Evolutionary conservation across 441 rosid species (phyloP).

Genomic region (Arabidopsis hybrid): DNA sequence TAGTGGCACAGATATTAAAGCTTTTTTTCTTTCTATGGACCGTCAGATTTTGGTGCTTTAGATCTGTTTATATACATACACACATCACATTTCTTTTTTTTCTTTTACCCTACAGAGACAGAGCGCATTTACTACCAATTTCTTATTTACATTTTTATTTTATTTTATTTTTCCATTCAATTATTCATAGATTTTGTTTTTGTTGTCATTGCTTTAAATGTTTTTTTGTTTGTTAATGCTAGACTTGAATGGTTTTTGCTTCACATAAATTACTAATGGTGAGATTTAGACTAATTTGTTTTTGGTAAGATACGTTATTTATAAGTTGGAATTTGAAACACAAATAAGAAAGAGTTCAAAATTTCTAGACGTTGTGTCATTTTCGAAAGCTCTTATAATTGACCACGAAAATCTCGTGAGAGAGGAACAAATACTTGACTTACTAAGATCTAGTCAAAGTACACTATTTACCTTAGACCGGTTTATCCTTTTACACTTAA

Average conservation of each 20-base stretch:
- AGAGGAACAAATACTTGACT: neutral
- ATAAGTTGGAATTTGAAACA: too few species aligned
- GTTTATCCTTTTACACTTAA: neutral
- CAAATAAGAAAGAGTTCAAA: neutral
- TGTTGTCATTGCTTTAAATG: neutral
- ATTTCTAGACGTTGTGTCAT: conserved; percentile 22
- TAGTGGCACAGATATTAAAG: conserved; percentile 35
- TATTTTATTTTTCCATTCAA: neutral
- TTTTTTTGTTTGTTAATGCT: neutral
- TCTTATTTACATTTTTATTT: neutral
- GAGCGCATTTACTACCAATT: conserved; percentile 20
- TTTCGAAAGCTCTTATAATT: conserved; percentile 11
- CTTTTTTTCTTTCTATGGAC: conserved; percentile 28
- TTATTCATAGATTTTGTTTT: conserved; percentile 18
- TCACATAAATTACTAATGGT: neutral
- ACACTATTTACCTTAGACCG: neutral
- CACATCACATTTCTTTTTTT: conserved; percentile 1
- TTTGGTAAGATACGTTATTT: too few species aligned
- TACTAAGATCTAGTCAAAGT: conserved; percentile 28
- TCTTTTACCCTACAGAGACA: conserved; percentile 18
- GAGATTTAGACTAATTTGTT: neutral
- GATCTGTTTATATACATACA: conserved; percentile 30
- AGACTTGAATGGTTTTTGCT: neutral
- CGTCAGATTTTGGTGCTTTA: conserved; percentile 25
- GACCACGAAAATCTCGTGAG: conserved; percentile 29